Evolutionary conservation across 805 yeast species (phyloP).

Genomic region (Candida rishiriensis): DNA sequence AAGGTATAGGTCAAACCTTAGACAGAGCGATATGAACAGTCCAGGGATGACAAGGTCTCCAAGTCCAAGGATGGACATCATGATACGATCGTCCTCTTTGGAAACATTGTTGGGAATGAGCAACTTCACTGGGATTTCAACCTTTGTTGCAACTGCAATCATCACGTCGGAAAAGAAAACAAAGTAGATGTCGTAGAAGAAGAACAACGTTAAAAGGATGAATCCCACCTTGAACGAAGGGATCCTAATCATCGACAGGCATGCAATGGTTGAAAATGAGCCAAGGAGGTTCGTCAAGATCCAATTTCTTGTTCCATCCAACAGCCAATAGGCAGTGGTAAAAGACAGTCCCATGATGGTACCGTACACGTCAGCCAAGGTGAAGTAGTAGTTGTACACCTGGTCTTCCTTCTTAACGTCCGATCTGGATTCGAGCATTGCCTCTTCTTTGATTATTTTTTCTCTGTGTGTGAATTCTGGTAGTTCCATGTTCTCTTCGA

Average conservation of each 20-base stretch:
- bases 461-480: conserved; percentile 30
- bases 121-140: conserved; percentile 53
- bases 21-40: conserved; percentile 44
- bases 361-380: conserved; percentile 28
- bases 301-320: conserved; percentile 39
- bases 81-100: conserved; percentile 9
- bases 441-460: conserved; percentile 25
- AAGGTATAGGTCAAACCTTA: conserved; percentile 48
- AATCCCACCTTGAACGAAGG: conserved; percentile 43
- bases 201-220: conserved; percentile 43
- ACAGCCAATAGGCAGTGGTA: conserved; percentile 5
- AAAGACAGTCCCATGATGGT: conserved; percentile 14
- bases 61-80: conserved; percentile 47
- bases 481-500: conserved; percentile 28
- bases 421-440: conserved; percentile 17
- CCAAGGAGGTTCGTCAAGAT: conserved; percentile 41
- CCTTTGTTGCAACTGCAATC: conserved; percentile 53
- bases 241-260: conserved; percentile 36
- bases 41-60: conserved; percentile 70
- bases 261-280: conserved; percentile 38
- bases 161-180: conserved; percentile 61
- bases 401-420: conserved; percentile 28
- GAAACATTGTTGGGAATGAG: conserved; percentile 36
- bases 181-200: conserved; percentile 61
- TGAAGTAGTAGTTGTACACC: conserved; percentile 30